These are phyloP conservation scores for Phytopythium litorale DNA, from an alignment of 352 stramenopile species.

Conservation along the genomic window DNA sequence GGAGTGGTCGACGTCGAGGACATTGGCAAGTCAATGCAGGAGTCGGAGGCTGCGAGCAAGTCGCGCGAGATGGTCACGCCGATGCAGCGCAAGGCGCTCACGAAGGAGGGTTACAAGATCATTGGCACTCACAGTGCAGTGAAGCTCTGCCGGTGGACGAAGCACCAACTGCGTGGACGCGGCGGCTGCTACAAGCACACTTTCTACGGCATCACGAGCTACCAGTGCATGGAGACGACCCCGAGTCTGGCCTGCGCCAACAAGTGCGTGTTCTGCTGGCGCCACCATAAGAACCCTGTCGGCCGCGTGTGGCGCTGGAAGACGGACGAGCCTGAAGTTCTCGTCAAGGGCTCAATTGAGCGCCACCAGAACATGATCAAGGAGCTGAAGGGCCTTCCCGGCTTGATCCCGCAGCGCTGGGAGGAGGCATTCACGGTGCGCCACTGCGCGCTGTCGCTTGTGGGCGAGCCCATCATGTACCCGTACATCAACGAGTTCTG, in stretches of 20 bases:
- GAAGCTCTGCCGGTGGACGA: conserved; percentile 99
- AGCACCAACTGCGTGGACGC: conserved; percentile 95
- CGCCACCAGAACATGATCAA: conserved; percentile 94
- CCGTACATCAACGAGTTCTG: conserved; percentile 97
- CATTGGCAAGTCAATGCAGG: conserved; percentile 84
- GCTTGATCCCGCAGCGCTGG: conserved; percentile 93
- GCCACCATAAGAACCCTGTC: conserved; percentile 99
- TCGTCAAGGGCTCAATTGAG: conserved; percentile 92
- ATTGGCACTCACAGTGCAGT: conserved; percentile 98
- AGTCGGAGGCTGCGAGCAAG: conserved; percentile 61
- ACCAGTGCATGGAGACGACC: conserved; percentile 99
- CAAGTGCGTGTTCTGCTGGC: conserved; percentile 99
- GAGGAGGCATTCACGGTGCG: conserved; percentile 94
- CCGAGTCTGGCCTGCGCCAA: conserved; percentile 97
- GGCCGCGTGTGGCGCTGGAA: conserved; percentile 98
- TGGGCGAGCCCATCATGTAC: conserved; percentile 99
- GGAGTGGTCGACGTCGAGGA: conserved; percentile 85
- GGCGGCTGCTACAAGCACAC: conserved; percentile 99
- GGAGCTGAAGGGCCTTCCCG: conserved; percentile 93
- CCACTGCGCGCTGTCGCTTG: conserved; percentile 97
- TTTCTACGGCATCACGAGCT: conserved; percentile 99
- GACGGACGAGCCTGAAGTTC: conserved; percentile 93
- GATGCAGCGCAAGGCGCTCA: conserved; percentile 91
- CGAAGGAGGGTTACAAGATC: conserved; percentile 98
- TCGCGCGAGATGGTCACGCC: conserved; percentile 94